Percentiles rank a stretch among this genome's conserved stretches.
These are phyloP conservation scores for Neospermospora avenae DNA, from an alignment of 2,329 filamentous ascomycete species.

Conservation along the genomic window DNA sequence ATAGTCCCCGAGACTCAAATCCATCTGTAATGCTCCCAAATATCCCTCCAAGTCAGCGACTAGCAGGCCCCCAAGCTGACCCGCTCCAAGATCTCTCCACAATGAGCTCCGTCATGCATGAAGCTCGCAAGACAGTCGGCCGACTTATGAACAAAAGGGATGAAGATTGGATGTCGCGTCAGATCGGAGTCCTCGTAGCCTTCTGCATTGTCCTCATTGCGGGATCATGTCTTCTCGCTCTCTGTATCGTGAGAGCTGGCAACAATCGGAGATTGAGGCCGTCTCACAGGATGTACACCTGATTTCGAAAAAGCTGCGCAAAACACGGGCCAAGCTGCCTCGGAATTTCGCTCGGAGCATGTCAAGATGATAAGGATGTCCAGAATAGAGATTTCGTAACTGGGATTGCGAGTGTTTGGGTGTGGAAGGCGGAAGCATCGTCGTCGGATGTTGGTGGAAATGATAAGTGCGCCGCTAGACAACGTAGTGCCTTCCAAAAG, in stretches of 20 bases:
- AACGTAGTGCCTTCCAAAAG: no score
- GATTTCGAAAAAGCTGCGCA: neutral
- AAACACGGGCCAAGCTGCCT: no score
- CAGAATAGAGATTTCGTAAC: no score
- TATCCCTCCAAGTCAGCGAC: neutral
- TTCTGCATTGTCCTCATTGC: constrained; percentile 59
- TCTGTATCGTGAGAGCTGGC: constrained; percentile 48
- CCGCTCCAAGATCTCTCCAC: constrained; percentile 1
- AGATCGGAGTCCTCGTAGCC: constrained; percentile 60
- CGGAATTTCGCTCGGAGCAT: no score
- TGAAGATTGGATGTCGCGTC: constrained; percentile 51
- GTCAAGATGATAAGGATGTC: no score
- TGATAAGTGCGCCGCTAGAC: no score
- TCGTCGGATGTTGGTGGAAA: no score
- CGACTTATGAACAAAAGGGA: constrained; percentile 48
- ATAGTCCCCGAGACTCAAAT: neutral
- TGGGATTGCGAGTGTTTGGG: no score
- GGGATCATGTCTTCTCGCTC: constrained; percentile 44
- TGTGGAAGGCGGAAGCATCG: no score
- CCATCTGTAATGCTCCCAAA: no score
- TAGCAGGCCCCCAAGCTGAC: neutral
- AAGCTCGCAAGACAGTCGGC: constrained; percentile 12
- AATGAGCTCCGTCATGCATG: constrained; percentile 22
- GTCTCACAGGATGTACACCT: neutral
- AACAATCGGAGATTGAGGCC: constrained; percentile 20